Evolutionary conservation across 2,329 filamentous ascomycete species (phyloP).

Genomic region (Paraconiothyrium brasiliense): DNA sequence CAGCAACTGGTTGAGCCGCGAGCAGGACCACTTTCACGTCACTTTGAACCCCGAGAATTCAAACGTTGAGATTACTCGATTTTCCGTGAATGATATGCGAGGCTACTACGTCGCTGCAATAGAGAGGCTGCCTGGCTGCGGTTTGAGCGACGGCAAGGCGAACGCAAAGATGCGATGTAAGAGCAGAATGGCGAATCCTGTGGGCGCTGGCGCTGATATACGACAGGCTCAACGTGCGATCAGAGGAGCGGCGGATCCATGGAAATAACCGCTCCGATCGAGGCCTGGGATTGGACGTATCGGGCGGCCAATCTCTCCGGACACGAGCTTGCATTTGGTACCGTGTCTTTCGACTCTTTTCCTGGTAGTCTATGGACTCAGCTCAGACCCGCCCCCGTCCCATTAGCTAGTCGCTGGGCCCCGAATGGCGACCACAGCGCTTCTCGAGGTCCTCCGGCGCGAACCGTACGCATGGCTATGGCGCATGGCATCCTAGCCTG

Average conservation of each 20-base stretch:
- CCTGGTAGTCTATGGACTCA: not conserved
- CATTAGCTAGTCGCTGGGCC: constrained; percentile 6
- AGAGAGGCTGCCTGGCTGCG: constrained; percentile 62
- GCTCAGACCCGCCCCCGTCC: constrained; percentile 57
- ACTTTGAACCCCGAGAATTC: constrained; percentile 61
- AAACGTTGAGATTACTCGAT: constrained; percentile 64
- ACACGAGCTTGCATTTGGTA: not conserved
- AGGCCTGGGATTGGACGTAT: not conserved
- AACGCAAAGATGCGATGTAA: constrained; percentile 65
- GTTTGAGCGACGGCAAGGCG: constrained; percentile 63
- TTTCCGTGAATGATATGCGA: constrained; percentile 23
- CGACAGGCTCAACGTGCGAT: constrained; percentile 60
- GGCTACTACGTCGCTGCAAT: constrained; percentile 47
- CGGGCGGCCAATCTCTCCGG: not conserved
- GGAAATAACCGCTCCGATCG: not conserved
- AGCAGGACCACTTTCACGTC: constrained; percentile 66
- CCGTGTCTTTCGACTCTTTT: not conserved
- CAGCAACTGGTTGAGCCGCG: constrained; percentile 61
- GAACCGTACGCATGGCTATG: constrained; percentile 38
- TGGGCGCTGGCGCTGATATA: constrained; percentile 19
- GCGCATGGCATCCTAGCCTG: constrained; percentile 56
- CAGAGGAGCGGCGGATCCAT: constrained; percentile 60
- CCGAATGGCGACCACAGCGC: too few species aligned
- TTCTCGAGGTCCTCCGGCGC: not conserved
- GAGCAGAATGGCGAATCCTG: not conserved